These are phyloP conservation scores for Cadophora sp. DNA, from an alignment of 2,329 filamentous ascomycete species.

Conservation along the genomic window DNA sequence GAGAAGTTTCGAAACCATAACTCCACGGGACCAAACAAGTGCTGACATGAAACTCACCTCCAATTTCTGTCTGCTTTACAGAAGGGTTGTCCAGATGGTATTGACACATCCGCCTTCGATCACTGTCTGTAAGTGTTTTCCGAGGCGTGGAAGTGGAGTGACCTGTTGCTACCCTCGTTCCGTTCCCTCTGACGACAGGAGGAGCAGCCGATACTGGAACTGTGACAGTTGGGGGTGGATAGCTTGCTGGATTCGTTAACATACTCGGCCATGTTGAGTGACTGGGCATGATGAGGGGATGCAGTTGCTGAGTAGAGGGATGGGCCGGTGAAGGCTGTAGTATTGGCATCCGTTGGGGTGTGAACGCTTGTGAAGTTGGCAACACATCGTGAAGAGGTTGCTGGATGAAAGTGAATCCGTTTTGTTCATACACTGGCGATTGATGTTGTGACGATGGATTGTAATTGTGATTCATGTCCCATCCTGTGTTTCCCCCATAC, in stretches of 20 bases:
- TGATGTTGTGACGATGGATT: slow-evolving; percentile 62
- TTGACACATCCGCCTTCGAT: slow-evolving; percentile 91
- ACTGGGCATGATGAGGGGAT: slow-evolving; percentile 75
- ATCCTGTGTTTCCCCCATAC: slow-evolving; percentile 55
- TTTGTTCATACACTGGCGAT: slow-evolving; percentile 74
- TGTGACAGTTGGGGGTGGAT: slow-evolving; percentile 63
- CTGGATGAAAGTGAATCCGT: slow-evolving; percentile 66
- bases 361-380: slow-evolving; percentile 61
- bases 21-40: not conserved
- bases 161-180: slow-evolving; percentile 56
- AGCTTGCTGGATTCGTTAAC: slow-evolving; percentile 74
- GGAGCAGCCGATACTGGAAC: slow-evolving; percentile 61
- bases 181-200: slow-evolving; percentile 52
- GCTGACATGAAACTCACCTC: slow-evolving; percentile 60
- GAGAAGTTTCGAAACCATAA: not conserved
- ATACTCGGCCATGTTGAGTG: slow-evolving; percentile 80
- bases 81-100: slow-evolving; percentile 90
- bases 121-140: slow-evolving; percentile 89
- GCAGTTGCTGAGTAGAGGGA: slow-evolving; percentile 60
- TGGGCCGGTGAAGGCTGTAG: slow-evolving; percentile 61
- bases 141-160: slow-evolving; percentile 69
- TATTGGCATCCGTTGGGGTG: slow-evolving; percentile 58
- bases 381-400: slow-evolving; percentile 67
- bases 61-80: slow-evolving; percentile 95
- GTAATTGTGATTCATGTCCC: slow-evolving; percentile 58